phyloP scores from a whole-genome alignment of 164 flowering plant species.

The Paratinospora sagittata region DNA sequence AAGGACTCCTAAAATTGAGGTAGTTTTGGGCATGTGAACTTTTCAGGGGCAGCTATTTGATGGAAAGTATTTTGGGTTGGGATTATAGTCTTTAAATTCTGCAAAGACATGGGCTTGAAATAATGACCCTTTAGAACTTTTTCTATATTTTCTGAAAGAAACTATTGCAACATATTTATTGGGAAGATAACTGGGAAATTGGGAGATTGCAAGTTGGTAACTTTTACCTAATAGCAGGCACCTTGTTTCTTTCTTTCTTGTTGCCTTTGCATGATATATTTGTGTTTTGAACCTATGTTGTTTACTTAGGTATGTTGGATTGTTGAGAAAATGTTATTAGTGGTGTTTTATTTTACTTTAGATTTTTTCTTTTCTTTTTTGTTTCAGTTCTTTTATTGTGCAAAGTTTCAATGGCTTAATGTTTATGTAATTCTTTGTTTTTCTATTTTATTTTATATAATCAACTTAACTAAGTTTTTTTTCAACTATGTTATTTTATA shows the following conservation, averaged over 20 bases:
- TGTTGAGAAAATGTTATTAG: no score
- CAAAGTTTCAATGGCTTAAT: no score
- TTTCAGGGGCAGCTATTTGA: not conserved
- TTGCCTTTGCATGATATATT: no score
- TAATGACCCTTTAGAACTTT: not conserved
- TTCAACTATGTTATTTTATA: no score
- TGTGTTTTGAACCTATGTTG: no score
- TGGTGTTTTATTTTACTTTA: no score
- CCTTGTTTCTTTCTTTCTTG: not conserved
- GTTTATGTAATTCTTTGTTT: no score
- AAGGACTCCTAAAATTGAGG: slow-evolving; percentile 1
- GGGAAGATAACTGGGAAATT: not conserved
- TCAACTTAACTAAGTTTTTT: no score
- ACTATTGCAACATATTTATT: not conserved
- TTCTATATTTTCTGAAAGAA: not conserved
- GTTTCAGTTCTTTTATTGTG: no score
- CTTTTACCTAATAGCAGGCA: not conserved
- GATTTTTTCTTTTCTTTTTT: no score
- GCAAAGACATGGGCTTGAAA: not conserved
- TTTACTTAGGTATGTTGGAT: no score
- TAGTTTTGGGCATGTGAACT: not conserved
- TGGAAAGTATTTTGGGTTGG: not conserved
- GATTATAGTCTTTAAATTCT: not conserved
- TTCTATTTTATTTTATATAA: no score
- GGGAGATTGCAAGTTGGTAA: not conserved